Conservation (phyloP, 2,329 filamentous ascomycete genomes). For the Microdochium paspali region DNA sequence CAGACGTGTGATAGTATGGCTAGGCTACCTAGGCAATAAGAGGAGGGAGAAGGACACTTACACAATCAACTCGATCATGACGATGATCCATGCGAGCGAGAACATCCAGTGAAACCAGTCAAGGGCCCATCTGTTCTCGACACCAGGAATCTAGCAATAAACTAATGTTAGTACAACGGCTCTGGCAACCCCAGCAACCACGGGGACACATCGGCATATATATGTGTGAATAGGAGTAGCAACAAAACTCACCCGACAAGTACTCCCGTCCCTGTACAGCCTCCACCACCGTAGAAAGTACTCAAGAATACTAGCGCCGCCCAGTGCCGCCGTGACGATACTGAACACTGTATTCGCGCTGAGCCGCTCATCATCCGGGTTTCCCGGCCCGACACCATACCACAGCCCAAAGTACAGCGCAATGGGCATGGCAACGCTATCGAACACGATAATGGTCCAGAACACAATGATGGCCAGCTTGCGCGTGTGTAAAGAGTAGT, state of each 20-base stretch:
- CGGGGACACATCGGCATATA: no score
- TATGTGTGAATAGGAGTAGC: slow-evolving; percentile 27
- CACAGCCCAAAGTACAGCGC: slow-evolving; percentile 51
- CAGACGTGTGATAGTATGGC: no score
- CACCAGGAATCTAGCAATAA: slow-evolving; percentile 10
- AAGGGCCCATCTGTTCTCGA: slow-evolving; percentile 22
- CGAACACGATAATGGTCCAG: slow-evolving; percentile 49
- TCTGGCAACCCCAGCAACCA: no score
- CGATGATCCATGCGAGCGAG: slow-evolving; percentile 40
- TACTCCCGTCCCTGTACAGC: slow-evolving; percentile 39
- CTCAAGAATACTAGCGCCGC: slow-evolving; percentile 39
- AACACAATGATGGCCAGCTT: slow-evolving; percentile 48
- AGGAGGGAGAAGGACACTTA: slow-evolving; percentile 6
- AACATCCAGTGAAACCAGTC: slow-evolving; percentile 52
- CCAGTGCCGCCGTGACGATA: slow-evolving; percentile 39
- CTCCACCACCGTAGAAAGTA: slow-evolving; percentile 42
- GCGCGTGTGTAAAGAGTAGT: slow-evolving; percentile 16
- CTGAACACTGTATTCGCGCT: slow-evolving; percentile 28
- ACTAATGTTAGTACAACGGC: not conserved
- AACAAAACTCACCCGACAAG: slow-evolving; percentile 39
- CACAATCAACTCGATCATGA: slow-evolving; percentile 47
- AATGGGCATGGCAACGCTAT: slow-evolving; percentile 48
- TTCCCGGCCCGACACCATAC: slow-evolving; percentile 28
- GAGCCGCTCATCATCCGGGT: slow-evolving; percentile 20
- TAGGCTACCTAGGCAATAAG: no score